Evolutionary conservation across 306 rosid genomes (phyloP).

Genomic region (Gastrolobium bilobum): DNA sequence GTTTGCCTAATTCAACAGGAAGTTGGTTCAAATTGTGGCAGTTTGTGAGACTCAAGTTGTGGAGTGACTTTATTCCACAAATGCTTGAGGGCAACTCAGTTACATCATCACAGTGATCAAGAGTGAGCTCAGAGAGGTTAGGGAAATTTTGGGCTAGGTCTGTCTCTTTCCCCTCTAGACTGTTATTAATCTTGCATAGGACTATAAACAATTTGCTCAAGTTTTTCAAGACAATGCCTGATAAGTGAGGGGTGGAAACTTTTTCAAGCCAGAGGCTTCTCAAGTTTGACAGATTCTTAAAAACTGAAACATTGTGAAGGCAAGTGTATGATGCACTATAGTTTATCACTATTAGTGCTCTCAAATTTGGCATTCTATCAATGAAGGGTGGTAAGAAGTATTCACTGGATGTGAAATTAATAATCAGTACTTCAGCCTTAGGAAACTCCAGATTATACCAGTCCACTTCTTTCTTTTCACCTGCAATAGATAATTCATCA

Average conservation of each 20-base stretch:
- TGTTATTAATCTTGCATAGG: constrained; percentile 65
- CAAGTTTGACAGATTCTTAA: constrained; percentile 57
- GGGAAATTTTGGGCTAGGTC: constrained; percentile 65
- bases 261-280: constrained; percentile 95
- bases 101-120: constrained; percentile 85
- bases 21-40: constrained; percentile 71
- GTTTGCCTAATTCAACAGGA: constrained; percentile 67
- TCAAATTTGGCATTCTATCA: constrained; percentile 80
- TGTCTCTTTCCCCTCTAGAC: constrained; percentile 55
- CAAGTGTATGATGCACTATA: constrained; percentile 64
- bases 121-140: constrained; percentile 69
- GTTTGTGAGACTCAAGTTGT: constrained; percentile 76
- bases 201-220: constrained; percentile 71
- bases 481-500: constrained; percentile 55
- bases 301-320: constrained; percentile 63
- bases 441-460: constrained; percentile 85
- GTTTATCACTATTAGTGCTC: constrained; percentile 75
- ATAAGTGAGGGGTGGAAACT: constrained; percentile 65
- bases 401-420: constrained; percentile 74
- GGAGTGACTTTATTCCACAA: constrained; percentile 62
- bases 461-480: constrained; percentile 85
- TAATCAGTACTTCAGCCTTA: constrained; percentile 78
- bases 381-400: constrained; percentile 82
- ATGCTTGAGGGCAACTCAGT: constrained; percentile 70
- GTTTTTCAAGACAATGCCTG: constrained; percentile 50